Percentiles rank a stretch among this genome's conserved stretches.
These are phyloP conservation scores for Hondaea fermentalgiana DNA, from an alignment of 108 stramenopile genomes.

Conservation along the genomic window DNA sequence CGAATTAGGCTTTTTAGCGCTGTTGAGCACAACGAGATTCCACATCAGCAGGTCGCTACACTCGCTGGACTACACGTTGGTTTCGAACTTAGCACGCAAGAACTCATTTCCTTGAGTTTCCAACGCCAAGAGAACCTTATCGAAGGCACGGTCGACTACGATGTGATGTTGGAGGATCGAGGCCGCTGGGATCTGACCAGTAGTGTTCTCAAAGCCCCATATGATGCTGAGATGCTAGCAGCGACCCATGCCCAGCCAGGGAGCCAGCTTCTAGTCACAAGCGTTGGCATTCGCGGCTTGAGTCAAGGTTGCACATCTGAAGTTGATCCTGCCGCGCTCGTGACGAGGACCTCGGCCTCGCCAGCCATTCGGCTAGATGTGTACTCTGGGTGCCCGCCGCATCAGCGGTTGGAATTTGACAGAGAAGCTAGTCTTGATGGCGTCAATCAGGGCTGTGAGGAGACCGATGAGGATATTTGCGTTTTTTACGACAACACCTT, in stretches of 20 bases:
- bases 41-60: neutral
- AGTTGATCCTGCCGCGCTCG: neutral
- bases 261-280: neutral
- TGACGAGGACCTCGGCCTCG: neutral
- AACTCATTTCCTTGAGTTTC: neutral
- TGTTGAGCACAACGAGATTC: neutral
- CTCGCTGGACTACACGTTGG: neutral
- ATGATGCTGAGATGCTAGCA: neutral
- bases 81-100: neutral
- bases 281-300: neutral
- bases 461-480: neutral
- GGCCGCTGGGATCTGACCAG: neutral
- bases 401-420: neutral
- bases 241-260: neutral
- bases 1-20: neutral
- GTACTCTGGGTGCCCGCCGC: slow-evolving; percentile 1
- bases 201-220: neutral
- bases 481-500: neutral
- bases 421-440: neutral
- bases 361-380: neutral
- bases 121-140: neutral
- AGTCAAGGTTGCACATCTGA: neutral
- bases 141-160: neutral
- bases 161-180: neutral
- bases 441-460: neutral